These are phyloP conservation scores for Fraxinus platypoda DNA, from an alignment of 305 asterid genomes.

Conservation along the genomic window DNA sequence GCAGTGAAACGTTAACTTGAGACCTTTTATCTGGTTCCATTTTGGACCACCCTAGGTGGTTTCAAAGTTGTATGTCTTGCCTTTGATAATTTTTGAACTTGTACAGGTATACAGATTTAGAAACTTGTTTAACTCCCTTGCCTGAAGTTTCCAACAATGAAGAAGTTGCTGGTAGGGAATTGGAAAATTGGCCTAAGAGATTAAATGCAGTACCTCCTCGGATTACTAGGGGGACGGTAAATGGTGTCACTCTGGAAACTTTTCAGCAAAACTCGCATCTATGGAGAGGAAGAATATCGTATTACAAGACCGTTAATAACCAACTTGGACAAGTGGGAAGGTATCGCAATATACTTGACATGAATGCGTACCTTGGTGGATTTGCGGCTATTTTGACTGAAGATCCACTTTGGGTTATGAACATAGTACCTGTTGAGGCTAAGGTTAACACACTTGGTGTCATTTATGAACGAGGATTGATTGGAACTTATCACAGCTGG, in stretches of 20 bases:
- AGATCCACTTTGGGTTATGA: slow-evolving; percentile 79
- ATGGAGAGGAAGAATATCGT: slow-evolving; percentile 54
- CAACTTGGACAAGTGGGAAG: slow-evolving; percentile 43
- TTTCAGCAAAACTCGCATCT: slow-evolving; percentile 38
- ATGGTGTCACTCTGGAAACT: slow-evolving; percentile 38
- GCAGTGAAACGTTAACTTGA: not conserved
- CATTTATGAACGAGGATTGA: slow-evolving; percentile 68
- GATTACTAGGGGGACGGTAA: slow-evolving; percentile 42
- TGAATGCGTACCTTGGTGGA: slow-evolving; percentile 74
- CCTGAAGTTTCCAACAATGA: slow-evolving; percentile 44
- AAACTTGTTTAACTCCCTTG: slow-evolving; percentile 58
- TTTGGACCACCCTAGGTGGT: no score
- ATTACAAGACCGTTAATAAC: slow-evolving; percentile 47
- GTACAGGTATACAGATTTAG: slow-evolving; percentile 59
- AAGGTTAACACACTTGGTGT: slow-evolving; percentile 61
- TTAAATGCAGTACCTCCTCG: slow-evolving; percentile 52
- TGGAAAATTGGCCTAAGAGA: slow-evolving; percentile 66
- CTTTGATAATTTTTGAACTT: not conserved
- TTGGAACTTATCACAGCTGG: slow-evolving; percentile 78
- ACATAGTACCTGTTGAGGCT: slow-evolving; percentile 60
- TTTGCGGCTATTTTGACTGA: slow-evolving; percentile 58
- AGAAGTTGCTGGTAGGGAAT: slow-evolving; percentile 53
- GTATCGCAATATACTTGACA: slow-evolving; percentile 67
- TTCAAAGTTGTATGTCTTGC: no score
- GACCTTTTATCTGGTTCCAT: not conserved